Conservation (phyloP, 2,329 filamentous ascomycete species). For the Purpureocillium takamizusanense region DNA sequence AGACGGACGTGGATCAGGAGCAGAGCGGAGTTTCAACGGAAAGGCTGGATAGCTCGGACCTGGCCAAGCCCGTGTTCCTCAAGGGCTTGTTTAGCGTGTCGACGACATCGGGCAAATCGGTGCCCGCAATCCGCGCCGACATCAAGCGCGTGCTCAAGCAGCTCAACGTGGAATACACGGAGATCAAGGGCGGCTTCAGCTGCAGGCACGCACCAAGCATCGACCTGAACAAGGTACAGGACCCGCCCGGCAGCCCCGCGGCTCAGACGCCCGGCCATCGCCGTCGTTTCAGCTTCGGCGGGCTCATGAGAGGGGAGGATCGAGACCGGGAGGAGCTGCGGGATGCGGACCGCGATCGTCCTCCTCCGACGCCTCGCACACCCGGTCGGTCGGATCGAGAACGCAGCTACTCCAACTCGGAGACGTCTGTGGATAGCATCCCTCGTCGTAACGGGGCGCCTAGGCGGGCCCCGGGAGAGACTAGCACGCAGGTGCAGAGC, state of each 20-base stretch:
- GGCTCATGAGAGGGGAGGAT: slow-evolving; percentile 45
- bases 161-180: slow-evolving; percentile 80
- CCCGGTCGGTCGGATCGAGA: slow-evolving; percentile 37
- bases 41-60: slow-evolving; percentile 58
- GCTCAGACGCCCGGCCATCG: slow-evolving; percentile 50
- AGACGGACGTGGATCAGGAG: slow-evolving; percentile 74
- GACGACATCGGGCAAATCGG: slow-evolving; percentile 86
- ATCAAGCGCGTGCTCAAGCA: slow-evolving; percentile 84
- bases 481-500: slow-evolving; percentile 82
- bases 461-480: slow-evolving; percentile 67
- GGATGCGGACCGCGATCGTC: slow-evolving; percentile 40
- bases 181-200: slow-evolving; percentile 89
- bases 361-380: slow-evolving; percentile 31
- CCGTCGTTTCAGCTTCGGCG: slow-evolving; percentile 78
- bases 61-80: slow-evolving; percentile 87
- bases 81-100: slow-evolving; percentile 97
- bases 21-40: slow-evolving; percentile 53
- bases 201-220: slow-evolving; percentile 87
- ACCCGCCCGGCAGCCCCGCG: slow-evolving; percentile 51
- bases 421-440: slow-evolving; percentile 71
- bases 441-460: slow-evolving; percentile 42
- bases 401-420: slow-evolving; percentile 77
- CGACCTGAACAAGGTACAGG: slow-evolving; percentile 65
- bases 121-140: slow-evolving; percentile 76
- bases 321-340: slow-evolving; percentile 64